A percentile compares a stretch with the other conserved stretches of the same genome.
These are phyloP conservation scores for Stagonosporopsis vannaccii DNA, from an alignment of 2,329 filamentous ascomycete genomes.

Conservation along the genomic window DNA sequence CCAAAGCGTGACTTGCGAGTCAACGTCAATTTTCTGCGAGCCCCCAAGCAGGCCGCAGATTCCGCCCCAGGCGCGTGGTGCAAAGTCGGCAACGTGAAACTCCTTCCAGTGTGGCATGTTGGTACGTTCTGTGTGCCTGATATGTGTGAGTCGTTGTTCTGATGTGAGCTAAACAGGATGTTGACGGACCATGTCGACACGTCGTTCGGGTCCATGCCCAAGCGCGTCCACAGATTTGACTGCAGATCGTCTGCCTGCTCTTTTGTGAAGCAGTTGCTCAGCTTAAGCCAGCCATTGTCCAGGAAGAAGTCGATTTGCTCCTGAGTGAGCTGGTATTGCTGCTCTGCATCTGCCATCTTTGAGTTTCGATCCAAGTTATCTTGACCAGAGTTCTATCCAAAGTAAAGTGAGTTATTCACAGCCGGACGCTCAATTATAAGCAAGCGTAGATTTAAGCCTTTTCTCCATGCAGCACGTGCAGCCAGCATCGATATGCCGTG, in stretches of 20 bases:
- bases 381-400: background rate
- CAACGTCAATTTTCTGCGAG: conserved; percentile 49
- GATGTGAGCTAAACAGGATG: background rate
- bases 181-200: conserved; percentile 65
- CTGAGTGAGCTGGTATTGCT: conserved; percentile 49
- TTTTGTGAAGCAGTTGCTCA: conserved; percentile 60
- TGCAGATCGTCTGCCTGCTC: conserved; percentile 59
- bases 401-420: background rate
- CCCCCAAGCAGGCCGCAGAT: conserved; percentile 73
- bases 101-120: conserved; percentile 70
- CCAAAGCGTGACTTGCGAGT: conserved; percentile 61
- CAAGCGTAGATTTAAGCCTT: conserved; percentile 1
- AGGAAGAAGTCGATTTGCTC: conserved; percentile 63
- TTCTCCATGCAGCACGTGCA: background rate
- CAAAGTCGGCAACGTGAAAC: conserved; percentile 63
- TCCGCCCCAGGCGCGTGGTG: conserved; percentile 70
- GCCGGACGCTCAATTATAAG: background rate
- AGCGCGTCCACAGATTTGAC: conserved; percentile 65
- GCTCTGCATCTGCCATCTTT: conserved; percentile 28
- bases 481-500: conserved; percentile 2
- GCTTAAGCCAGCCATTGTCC: conserved; percentile 62
- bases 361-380: background rate
- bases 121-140: conserved; percentile 60
- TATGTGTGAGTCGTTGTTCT: background rate
- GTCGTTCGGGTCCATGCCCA: conserved; percentile 70